Conservation (phyloP, 208 protist genomes). For the Acanthamoeba quina region DNA sequence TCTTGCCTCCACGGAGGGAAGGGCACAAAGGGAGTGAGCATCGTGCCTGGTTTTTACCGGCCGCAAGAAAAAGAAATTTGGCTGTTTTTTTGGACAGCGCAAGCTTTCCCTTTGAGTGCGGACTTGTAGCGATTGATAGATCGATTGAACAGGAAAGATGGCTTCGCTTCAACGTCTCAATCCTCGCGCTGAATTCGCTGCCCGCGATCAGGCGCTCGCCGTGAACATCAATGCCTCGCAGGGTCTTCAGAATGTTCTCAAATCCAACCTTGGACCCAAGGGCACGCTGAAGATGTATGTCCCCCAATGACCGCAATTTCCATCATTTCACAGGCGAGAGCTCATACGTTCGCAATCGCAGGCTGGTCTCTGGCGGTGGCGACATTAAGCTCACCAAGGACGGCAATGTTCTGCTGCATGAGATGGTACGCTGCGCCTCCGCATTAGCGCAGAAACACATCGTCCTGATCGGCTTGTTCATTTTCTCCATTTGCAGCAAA, state of each 20-base stretch:
- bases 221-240: conserved; percentile 99
- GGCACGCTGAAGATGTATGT: conserved; percentile 99
- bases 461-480: background rate
- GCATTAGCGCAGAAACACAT: background rate
- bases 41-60: no score
- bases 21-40: no score
- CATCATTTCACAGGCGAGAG: background rate
- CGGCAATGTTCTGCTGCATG: conserved; percentile 98
- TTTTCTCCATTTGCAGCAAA: conserved; percentile 93
- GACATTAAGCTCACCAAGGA: conserved; percentile 99
- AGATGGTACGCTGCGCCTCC: conserved; percentile 94
- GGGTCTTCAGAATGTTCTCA: conserved; percentile 98
- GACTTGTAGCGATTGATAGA: background rate
- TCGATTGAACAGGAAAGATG: background rate
- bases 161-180: conserved; percentile 82
- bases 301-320: background rate
- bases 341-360: conserved; percentile 69
- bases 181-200: conserved; percentile 84
- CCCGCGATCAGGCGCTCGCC: conserved; percentile 90
- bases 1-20: no score
- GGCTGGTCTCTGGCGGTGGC: conserved; percentile 98
- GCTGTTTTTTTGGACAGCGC: no score
- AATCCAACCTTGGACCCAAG: conserved; percentile 99
- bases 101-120: no score
- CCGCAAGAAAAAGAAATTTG: no score